These are phyloP conservation scores for Trichoderma aggressivum DNA, from an alignment of 2,329 filamentous ascomycete species.

Conservation along the genomic window DNA sequence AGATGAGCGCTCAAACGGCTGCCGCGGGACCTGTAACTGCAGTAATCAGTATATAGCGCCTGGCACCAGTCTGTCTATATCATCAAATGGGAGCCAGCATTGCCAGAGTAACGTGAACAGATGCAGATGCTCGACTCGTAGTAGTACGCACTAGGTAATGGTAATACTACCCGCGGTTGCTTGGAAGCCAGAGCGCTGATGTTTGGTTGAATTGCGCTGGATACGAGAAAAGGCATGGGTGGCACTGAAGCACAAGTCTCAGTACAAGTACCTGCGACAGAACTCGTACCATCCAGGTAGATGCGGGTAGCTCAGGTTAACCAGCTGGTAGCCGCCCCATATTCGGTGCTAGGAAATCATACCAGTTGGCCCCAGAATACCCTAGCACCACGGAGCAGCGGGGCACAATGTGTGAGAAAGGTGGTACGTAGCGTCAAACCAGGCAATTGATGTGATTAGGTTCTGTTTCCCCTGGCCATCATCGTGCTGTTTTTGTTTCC, in stretches of 20 bases:
- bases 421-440: conserved; percentile 8
- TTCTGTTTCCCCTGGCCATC: no score
- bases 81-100: background rate
- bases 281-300: background rate
- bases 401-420: background rate
- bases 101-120: background rate
- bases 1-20: conserved; percentile 11
- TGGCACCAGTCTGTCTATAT: background rate
- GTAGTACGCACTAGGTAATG: background rate
- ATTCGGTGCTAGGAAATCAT: background rate
- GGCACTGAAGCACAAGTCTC: background rate
- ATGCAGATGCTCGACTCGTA: background rate
- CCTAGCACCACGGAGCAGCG: conserved; percentile 11
- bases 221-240: background rate
- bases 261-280: background rate
- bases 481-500: no score
- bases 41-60: background rate
- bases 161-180: background rate
- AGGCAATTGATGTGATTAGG: background rate
- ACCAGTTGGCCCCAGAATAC: conserved; percentile 2
- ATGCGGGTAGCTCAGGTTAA: background rate
- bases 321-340: background rate
- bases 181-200: background rate
- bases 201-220: background rate
- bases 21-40: background rate